Base-by-base conservation (phyloP, 1,139 yeast genomes). In the Yamadazyma sp. region DNA sequence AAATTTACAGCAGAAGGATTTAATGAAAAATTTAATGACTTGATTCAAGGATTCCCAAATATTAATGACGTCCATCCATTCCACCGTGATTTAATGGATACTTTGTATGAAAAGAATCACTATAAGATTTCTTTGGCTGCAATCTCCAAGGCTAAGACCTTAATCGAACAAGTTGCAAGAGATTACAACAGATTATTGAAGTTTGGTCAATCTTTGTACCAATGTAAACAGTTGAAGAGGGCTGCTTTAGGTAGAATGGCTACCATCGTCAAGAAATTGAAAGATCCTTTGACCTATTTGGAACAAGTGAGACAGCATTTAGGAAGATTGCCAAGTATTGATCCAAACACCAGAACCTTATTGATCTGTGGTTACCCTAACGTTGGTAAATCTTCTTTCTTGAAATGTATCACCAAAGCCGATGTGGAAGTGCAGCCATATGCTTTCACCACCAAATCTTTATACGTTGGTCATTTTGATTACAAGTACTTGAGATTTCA, bases 201-300 rank as follows among this genome's bases (percentile, higher is more conserved):
- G 71, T 92, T 89, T 59, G 98, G 98, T 57, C 98, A 92, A 72
- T 89, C 97, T 20, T 73, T 92, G 48, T 94, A 89, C 69, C 98
- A 94, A 71, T 92, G 99, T 76, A 92, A 92, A 70, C 98, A 94
- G 71, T 80, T 92, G 63, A 92, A 92, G 68, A 79, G 97, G 57
- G 99, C 99, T 51, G 99, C 97, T 26, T 73, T 92, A 53, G 99
- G 99, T 76, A 86, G 99, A 69, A 92, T 92, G 99, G 98, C 98
- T 41, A 92, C 99, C 35, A 88, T 92, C 56, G 81, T 83, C 56
- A 92, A 92, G 74, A 88, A 94, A 55, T 78, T 92, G 59, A 94
- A 90, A 70, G 98, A 92, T 62, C 94, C 98, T 28, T 74, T 92
- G 47, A 76, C 80, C 35, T 92, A 94, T 69, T 76, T 92, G 61